Evolutionary conservation across 495 filamentous ascomycete genomes (phyloP), one percentile per base, ranked within the genome.

Genomic region (Cercophora samala): DNA sequence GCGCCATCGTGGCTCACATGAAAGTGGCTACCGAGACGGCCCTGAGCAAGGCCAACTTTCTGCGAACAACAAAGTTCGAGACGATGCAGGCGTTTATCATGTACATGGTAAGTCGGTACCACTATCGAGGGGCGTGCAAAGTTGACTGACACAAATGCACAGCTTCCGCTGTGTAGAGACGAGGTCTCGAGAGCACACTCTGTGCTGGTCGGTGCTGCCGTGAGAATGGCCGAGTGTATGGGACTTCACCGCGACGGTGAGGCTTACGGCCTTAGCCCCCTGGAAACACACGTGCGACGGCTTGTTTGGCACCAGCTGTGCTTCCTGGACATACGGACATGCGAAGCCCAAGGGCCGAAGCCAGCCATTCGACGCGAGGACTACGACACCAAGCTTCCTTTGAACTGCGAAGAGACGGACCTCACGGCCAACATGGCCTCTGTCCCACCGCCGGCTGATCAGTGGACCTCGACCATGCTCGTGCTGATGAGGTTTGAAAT

Each of bases 211-310:
- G 89, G 88, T 22, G 85, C 89, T 21, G 88, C 88, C 11, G 87
- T 91, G 22, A 79, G 90, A 37, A 85, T 91, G 75, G 90, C 89
- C 29, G 88, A 91, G 77, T 90, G 89, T 70, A 90, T 91, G 87
- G 87, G 90, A 5, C 76, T 91, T n/a, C 87, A 92, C 72, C 80
- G 88, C 1, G 91, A 93, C 69, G 88, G 87, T n/a, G 79, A 81
- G 58, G 77, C 79, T 19, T 91, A 88, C 65, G 85, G 86, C 0
- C 80, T 90, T 37, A 83, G 80, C 37, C 83, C 90, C 1, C 80
- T 90, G 5, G 91, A 92, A 67, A 85, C 86, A 5, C 89, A 93
- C 58, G 82, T 93, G 52, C 86, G 91, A 5, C 86, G 91, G n/a
- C 72, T 92, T 9, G 81, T 91, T 18, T 94, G 91, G 91, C 88